A percentile compares a stretch with the other conserved stretches of the same genome.
Conservation (phyloP, 768 basidiomycete genomes). For the Trametes elegans region DNA sequence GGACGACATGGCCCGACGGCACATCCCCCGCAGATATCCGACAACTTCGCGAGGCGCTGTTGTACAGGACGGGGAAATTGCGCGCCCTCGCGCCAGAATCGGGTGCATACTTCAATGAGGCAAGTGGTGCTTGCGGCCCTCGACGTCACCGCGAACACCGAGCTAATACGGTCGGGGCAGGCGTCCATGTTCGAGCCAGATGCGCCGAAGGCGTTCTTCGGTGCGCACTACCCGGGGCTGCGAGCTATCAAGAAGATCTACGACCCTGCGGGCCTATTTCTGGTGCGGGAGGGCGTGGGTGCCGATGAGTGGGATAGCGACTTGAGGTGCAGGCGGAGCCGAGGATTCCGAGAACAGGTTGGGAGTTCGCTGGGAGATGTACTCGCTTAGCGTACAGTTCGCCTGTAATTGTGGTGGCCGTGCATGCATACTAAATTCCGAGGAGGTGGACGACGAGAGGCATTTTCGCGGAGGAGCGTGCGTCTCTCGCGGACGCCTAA, state of each 20-base stretch:
- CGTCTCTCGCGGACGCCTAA: background rate
- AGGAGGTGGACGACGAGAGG: too few relatives aligned
- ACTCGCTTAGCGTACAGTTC: too few relatives aligned
- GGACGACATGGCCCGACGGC: background rate
- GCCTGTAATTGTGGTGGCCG: too few relatives aligned
- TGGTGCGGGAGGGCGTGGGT: slow-evolving; percentile 46
- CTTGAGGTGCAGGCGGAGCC: slow-evolving; percentile 21
- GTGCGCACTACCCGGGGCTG: slow-evolving; percentile 41
- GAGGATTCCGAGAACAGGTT: background rate
- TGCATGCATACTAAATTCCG: too few relatives aligned
- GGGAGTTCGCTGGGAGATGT: too few relatives aligned
- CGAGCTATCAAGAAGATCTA: slow-evolving; percentile 42
- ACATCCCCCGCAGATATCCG: background rate
- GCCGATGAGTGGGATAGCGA: slow-evolving; percentile 47
- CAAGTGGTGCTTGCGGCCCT: slow-evolving; percentile 14
- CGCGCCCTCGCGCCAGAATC: slow-evolving; percentile 31
- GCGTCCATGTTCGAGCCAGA: slow-evolving; percentile 42
- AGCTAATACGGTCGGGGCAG: slow-evolving; percentile 22
- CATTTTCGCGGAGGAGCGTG: too few relatives aligned
- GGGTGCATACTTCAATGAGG: slow-evolving; percentile 50
- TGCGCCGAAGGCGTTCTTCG: slow-evolving; percentile 44
- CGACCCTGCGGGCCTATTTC: slow-evolving; percentile 43
- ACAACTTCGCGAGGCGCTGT: background rate
- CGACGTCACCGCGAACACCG: background rate
- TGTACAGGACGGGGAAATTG: background rate